A percentile compares a stretch with the other conserved stretches of the same genome.
phyloP scores from a whole-genome alignment of 179 eudicot genomes.

The Silene vulgaris region DNA sequence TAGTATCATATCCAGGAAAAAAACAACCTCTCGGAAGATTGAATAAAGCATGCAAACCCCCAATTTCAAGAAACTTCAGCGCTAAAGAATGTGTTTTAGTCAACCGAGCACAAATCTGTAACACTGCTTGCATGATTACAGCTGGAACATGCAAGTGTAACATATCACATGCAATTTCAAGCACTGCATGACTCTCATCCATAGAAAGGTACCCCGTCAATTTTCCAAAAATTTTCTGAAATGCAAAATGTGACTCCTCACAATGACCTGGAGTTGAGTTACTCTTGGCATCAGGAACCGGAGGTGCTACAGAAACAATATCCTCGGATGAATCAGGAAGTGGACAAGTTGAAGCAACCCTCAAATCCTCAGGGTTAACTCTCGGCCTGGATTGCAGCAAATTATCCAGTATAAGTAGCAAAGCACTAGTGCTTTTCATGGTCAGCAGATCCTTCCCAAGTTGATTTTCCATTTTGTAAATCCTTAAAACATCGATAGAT shows the following conservation, averaged over 20 bases:
- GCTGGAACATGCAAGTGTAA: constrained; percentile 74
- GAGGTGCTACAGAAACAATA: constrained; percentile 35
- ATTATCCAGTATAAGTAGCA: constrained; percentile 83
- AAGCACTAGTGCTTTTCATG: constrained; percentile 67
- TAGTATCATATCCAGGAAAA: constrained; percentile 86
- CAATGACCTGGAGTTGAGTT: constrained; percentile 29
- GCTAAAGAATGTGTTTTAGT: constrained; percentile 80
- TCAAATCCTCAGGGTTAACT: constrained; percentile 44
- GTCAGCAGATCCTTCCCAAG: constrained; percentile 43
- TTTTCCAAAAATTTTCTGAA: constrained; percentile 75
- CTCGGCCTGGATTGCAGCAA: constrained; percentile 74
- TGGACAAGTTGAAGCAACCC: constrained; percentile 32
- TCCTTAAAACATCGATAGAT: constrained; percentile 58
- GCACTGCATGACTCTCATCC: constrained; percentile 68
- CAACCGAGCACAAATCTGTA: constrained; percentile 90
- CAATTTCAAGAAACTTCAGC: constrained; percentile 73
- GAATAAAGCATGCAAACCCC: constrained; percentile 73
- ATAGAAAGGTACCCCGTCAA: constrained; percentile 77
- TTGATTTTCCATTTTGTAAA: constrained; percentile 41
- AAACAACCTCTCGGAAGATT: constrained; percentile 74
- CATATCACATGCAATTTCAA: constrained; percentile 73
- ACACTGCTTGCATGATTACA: constrained; percentile 88
- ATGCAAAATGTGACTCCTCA: constrained; percentile 39
- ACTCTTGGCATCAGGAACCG: constrained; percentile 38
- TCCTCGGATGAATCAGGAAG: constrained; percentile 39